Base-by-base conservation (phyloP, 805 yeast genomes). In the Jamesozyma gamospora region DNA sequence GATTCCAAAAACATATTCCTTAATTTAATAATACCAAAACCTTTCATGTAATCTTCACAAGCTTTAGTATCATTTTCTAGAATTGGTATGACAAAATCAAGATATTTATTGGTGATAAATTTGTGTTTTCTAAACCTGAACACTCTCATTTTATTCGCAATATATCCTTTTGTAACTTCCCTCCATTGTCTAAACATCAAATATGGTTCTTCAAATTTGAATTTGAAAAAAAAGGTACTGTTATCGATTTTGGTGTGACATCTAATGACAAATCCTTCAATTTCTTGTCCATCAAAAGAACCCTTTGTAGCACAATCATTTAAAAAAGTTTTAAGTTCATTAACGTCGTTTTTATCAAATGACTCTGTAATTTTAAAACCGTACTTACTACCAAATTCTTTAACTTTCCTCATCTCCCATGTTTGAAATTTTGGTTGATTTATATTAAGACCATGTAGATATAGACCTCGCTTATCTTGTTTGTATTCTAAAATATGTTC, bases 131-230 rank as follows among this genome's bases (percentile, higher is more conserved):
- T 60, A 41, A 74, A 62, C 19, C 63, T 65, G 38, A 51, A 58
- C 5, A 70, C 60, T 12, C 69, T 56, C 11, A 51, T 40, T 47
- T 60, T 55, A 12, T 46, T 42, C 0, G 51, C 41, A 9, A 82
- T 67, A 44, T 73, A 72, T 33, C 64, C 65, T 53, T 74, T 79
- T 1, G 96, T 86, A 2, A 77, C 82, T 52, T 92, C 97, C 48
- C 99, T 71, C 74, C 94, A 77, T 50, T 82, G 84, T 42, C 99
- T 71, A 59, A 87, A 92, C 71, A 92, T 71, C 34, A 87, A 63
- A 56, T 92, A 92, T 0, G 98, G 98, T 62, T 92, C 95, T 49
- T 87, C 95, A 58, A 92, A 92, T 60, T 92, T 92, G 65, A 67
- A 92, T 62, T 92, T 92, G 74, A 87, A 92, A 60, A 90, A 84